Percentiles rank a stretch among this genome's conserved stretches.
Evolutionary conservation across 2,329 filamentous ascomycete genomes (phyloP).

Genomic region (Fusarium verrucosum): DNA sequence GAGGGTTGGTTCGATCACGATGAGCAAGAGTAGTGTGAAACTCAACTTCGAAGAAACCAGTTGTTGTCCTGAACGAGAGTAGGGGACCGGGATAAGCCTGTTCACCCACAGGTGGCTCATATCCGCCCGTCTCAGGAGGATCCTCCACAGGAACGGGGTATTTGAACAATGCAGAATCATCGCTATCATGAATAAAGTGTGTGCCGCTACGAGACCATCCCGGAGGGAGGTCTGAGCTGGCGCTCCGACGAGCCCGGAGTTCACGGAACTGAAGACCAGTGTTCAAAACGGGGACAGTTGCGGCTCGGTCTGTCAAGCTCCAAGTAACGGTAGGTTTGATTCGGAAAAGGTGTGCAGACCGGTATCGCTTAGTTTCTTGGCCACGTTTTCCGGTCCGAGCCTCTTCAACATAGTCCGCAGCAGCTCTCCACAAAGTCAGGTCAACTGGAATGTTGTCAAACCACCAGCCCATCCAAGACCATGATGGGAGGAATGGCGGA

Average conservation of each 20-base stretch:
- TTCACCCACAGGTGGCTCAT: constrained; percentile 46
- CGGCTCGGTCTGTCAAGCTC: constrained; percentile 53
- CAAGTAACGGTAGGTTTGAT: constrained; percentile 52
- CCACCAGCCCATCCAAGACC: constrained; percentile 61
- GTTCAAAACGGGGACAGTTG: constrained; percentile 49
- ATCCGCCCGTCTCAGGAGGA: constrained; percentile 42
- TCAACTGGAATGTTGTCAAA: constrained; percentile 56
- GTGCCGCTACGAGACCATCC: constrained; percentile 53
- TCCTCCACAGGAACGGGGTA: constrained; percentile 56
- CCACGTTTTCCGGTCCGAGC: constrained; percentile 47
- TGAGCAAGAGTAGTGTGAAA: constrained; percentile 50
- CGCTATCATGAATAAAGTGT: constrained; percentile 54
- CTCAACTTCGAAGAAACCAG: constrained; percentile 54
- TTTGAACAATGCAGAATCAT: constrained; percentile 52
- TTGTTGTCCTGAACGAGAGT: constrained; percentile 53
- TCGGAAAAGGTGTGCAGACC: constrained; percentile 51
- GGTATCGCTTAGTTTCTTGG: constrained; percentile 49
- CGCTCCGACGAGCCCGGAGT: constrained; percentile 48
- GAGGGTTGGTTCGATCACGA: constrained; percentile 50
- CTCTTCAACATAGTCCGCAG: constrained; percentile 56
- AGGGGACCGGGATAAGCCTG: constrained; percentile 51
- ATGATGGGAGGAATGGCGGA: constrained; percentile 54
- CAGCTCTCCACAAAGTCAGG: constrained; percentile 54
- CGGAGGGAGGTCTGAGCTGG: constrained; percentile 47
- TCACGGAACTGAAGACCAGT: constrained; percentile 54